Evolutionary conservation across 176 grass and related monocot species (phyloP).

Genomic region (Dactylis glomerata): DNA sequence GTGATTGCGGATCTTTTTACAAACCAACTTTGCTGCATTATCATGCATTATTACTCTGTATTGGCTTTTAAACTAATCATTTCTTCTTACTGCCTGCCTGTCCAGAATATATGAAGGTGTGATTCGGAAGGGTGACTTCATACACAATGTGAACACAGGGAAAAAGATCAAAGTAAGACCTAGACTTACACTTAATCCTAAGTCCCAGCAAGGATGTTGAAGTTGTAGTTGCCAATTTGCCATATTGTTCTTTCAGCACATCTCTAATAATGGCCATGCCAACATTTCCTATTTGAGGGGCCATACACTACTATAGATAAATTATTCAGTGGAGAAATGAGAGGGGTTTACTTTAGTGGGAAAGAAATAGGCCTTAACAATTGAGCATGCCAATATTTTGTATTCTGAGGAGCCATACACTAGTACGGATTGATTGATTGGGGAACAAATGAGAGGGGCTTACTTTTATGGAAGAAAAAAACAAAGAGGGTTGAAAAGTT

Average conservation of each 20-base stretch:
- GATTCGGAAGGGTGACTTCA: slow-evolving; percentile 89
- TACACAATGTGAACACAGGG: slow-evolving; percentile 94
- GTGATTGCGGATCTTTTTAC: slow-evolving; percentile 33
- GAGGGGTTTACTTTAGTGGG: not conserved
- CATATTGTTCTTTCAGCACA: not conserved
- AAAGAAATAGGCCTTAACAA: not conserved
- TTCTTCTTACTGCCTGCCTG: slow-evolving; percentile 29
- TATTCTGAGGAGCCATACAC: not conserved
- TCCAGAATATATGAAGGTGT: slow-evolving; percentile 93
- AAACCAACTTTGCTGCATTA: not conserved
- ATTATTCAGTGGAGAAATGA: not conserved
- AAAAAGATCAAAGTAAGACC: slow-evolving; percentile 90
- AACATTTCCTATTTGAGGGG: not conserved
- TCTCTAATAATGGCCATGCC: not conserved
- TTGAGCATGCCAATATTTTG: not conserved
- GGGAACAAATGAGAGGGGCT: not conserved
- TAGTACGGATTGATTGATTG: not conserved
- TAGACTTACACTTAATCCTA: slow-evolving; percentile 3
- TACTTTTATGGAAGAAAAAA: not conserved
- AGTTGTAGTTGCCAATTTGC: not conserved
- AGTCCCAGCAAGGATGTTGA: slow-evolving; percentile 13
- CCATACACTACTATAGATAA: not conserved
- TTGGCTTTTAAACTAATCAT: slow-evolving; percentile 13
- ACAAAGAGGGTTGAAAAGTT: not conserved
- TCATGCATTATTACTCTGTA: slow-evolving; percentile 21